Evolutionary conservation across 169 alveolate genomes (phyloP).

Genomic region (Sarcocystis neurona): DNA sequence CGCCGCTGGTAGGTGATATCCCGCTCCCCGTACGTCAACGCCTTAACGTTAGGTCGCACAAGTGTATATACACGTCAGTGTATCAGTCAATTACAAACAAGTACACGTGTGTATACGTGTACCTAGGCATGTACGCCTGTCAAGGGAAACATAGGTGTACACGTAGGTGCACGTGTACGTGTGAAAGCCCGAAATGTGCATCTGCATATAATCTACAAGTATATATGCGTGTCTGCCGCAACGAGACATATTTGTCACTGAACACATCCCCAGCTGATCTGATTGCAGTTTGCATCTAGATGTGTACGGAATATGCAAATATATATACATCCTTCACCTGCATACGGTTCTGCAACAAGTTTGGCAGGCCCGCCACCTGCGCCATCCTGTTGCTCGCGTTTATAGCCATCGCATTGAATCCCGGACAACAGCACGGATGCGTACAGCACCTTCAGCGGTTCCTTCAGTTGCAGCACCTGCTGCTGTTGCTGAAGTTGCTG

Average conservation of each 20-base stretch:
- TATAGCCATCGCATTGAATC: slow-evolving; percentile 36
- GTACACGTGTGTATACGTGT: too few species aligned
- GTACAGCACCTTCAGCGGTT: background rate
- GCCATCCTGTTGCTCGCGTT: slow-evolving; percentile 31
- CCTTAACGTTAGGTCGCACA: too few species aligned
- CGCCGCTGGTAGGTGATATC: background rate
- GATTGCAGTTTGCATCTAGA: background rate
- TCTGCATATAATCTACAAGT: background rate
- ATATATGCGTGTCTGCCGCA: background rate
- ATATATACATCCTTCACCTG: slow-evolving; percentile 9
- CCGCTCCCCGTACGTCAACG: background rate
- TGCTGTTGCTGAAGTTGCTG: background rate
- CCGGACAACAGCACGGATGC: slow-evolving; percentile 50
- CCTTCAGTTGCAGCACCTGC: background rate
- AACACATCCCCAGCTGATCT: too few species aligned
- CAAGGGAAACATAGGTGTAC: too few species aligned
- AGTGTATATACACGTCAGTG: too few species aligned
- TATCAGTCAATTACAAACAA: too few species aligned
- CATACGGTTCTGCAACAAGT: slow-evolving; percentile 25
- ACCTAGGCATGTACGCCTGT: too few species aligned
- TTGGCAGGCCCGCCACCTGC: slow-evolving; percentile 4
- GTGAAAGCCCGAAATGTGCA: background rate
- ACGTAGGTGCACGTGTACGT: background rate
- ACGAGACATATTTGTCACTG: background rate
- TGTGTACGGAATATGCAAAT: background rate